Base-by-base conservation (phyloP, 768 basidiomycete species). In the Suillus plorans region DNA sequence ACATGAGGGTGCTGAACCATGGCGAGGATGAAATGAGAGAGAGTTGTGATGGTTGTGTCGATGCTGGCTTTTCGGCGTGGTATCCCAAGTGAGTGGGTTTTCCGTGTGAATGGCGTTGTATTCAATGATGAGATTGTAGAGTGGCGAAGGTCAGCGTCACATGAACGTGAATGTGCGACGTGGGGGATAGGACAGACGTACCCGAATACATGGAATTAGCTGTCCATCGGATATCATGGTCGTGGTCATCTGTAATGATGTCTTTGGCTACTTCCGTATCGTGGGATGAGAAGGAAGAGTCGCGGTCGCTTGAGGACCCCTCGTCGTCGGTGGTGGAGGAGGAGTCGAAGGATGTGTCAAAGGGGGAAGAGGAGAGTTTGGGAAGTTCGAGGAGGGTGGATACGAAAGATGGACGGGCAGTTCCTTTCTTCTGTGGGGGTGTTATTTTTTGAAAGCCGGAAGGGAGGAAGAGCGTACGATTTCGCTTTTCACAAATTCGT, bases 171-270 rank as follows among this genome's bases (percentile, higher is more conserved):
- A 36, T 45, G 20, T 45, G 20, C 44, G 20, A 45, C 9, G 4
- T 45, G 8, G 62, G 10, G 12, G n/a, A 49, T 13, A 13, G 12
- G 5, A 36, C 36, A 9, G 22, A 49, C 47, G 22, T 49, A 74
- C 79, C 79, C 7, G 82, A 78, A 71, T 89, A 92, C 88, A 92
- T 91, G 37, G 90, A 91, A 73, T 92, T 91, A n/a, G 91, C 91
- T 1, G 89, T 86, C 89, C 90, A 90, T 64, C 89, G 88, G 55
- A 92, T 78, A 68, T 92, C 90, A 66, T 86, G 86, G 68, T 90
- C 88, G 7, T 86, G 86, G 69, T 90, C 88, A 3, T 50, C 13
- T 25, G 49, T 50, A 16, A 22, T 6, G 13, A 25, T 25, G 22
- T 50, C 49, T 16, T 28, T 4, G 47, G 47, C n/a, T 10, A 9